Evolutionary conservation across 495 filamentous ascomycete species (phyloP).

Genomic region (Aspergillus sclerotioniger): DNA sequence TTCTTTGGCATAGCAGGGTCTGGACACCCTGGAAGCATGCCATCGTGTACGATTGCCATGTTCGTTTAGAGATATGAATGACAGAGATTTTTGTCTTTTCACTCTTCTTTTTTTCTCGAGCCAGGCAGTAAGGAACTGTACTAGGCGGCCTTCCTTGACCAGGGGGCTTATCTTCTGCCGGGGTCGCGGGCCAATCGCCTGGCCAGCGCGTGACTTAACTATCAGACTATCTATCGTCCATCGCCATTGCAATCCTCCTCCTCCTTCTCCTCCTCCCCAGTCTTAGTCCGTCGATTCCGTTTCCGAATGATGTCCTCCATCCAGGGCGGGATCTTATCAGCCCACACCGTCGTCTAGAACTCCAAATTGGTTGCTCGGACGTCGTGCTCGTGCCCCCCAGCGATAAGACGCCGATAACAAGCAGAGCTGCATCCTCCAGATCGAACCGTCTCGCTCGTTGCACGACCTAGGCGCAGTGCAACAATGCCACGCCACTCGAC

Average conservation of each 20-base stretch:
- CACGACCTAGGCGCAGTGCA: not conserved
- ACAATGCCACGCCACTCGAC: not conserved
- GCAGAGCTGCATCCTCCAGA: not conserved
- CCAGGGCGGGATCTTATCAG: slow-evolving; percentile 1
- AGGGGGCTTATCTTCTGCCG: too few species aligned
- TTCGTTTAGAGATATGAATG: too few species aligned
- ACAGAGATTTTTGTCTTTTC: too few species aligned
- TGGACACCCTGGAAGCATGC: slow-evolving; percentile 5
- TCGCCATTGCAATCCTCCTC: not conserved
- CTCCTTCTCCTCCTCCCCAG: not conserved
- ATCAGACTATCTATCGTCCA: too few species aligned
- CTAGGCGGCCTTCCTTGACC: too few species aligned
- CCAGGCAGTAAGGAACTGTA: too few species aligned
- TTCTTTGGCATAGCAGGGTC: slow-evolving; percentile 13
- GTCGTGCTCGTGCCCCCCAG: not conserved
- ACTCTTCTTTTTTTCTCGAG: too few species aligned
- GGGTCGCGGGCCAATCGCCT: too few species aligned
- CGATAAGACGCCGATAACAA: not conserved
- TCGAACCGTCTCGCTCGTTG: not conserved
- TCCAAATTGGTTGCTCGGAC: not conserved
- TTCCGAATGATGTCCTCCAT: not conserved
- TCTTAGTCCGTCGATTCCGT: not conserved
- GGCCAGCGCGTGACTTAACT: too few species aligned
- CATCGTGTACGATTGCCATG: not conserved
- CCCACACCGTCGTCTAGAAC: not conserved